Evolutionary conservation across 805 yeast species (phyloP).

Genomic region (Wickerhamiella domercqiae): DNA sequence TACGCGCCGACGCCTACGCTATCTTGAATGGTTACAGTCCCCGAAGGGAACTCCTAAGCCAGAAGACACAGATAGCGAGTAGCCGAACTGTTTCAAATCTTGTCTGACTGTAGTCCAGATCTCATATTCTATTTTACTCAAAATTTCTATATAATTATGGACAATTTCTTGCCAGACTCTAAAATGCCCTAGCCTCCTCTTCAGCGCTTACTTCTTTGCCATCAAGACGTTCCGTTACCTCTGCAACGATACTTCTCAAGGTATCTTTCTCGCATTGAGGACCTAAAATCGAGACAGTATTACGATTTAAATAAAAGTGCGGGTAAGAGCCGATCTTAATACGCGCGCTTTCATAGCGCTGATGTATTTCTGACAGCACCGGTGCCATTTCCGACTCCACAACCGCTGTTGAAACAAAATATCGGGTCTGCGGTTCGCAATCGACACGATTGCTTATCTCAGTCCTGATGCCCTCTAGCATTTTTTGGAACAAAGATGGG

Average conservation of each 20-base stretch:
- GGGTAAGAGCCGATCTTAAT: slow-evolving; percentile 80
- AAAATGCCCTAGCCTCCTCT: slow-evolving; percentile 31
- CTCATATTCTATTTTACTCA: neutral
- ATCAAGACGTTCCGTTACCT: slow-evolving; percentile 32
- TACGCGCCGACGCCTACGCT: slow-evolving; percentile 86
- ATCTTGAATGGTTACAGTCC: slow-evolving; percentile 84
- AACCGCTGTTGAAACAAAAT: slow-evolving; percentile 45
- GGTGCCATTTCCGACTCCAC: slow-evolving; percentile 61
- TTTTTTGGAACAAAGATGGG: slow-evolving; percentile 50
- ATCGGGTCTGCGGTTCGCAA: slow-evolving; percentile 21
- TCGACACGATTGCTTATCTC: slow-evolving; percentile 26
- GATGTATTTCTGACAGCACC: slow-evolving; percentile 38
- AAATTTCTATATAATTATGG: slow-evolving; percentile 1
- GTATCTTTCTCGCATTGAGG: slow-evolving; percentile 26
- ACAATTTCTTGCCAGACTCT: neutral
- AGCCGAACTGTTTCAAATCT: slow-evolving; percentile 19
- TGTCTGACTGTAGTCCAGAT: slow-evolving; percentile 1
- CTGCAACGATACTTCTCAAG: slow-evolving; percentile 33
- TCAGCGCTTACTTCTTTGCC: slow-evolving; percentile 45
- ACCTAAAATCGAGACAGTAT: slow-evolving; percentile 65
- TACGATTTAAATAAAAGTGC: slow-evolving; percentile 46
- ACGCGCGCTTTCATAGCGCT: slow-evolving; percentile 23
- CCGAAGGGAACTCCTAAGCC: slow-evolving; percentile 98
- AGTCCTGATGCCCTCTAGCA: slow-evolving; percentile 35
- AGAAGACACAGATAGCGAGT: slow-evolving; percentile 85